Evolutionary conservation across 2,329 filamentous ascomycete species (phyloP).

Genomic region (Coniochaeta sp.): DNA sequence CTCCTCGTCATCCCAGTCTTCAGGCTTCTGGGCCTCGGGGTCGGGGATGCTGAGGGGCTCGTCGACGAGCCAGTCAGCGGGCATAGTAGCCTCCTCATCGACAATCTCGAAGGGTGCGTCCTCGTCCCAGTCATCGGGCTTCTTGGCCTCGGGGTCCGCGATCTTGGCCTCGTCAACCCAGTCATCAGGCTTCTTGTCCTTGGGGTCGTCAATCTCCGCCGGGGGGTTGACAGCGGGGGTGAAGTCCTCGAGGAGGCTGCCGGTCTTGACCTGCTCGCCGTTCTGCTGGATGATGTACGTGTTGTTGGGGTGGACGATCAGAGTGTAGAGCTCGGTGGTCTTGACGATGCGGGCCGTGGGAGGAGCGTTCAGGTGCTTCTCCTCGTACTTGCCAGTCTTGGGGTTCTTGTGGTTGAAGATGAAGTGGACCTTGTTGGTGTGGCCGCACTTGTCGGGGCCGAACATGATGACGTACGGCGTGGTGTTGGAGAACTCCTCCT

Average conservation of each 20-base stretch:
- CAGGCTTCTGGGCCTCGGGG: slow-evolving; percentile 93
- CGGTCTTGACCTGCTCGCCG: slow-evolving; percentile 79
- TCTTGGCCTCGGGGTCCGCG: slow-evolving; percentile 82
- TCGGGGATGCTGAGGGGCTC: slow-evolving; percentile 79
- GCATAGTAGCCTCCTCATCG: slow-evolving; percentile 84
- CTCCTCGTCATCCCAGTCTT: slow-evolving; percentile 99
- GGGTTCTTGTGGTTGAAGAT: slow-evolving; percentile 99
- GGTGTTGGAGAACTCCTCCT: slow-evolving; percentile 95
- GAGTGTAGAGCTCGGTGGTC: slow-evolving; percentile 89
- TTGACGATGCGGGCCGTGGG: slow-evolving; percentile 85
- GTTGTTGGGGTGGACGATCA: slow-evolving; percentile 95
- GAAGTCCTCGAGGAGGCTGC: slow-evolving; percentile 92
- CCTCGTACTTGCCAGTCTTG: slow-evolving; percentile 98
- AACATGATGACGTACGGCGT: slow-evolving; percentile 99
- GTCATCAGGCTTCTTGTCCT: slow-evolving; percentile 88
- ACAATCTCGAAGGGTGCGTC: slow-evolving; percentile 94
- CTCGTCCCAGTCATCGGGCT: slow-evolving; percentile 99
- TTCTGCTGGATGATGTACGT: slow-evolving; percentile 90
- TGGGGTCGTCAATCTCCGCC: slow-evolving; percentile 89
- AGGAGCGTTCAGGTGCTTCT: slow-evolving; percentile 90
- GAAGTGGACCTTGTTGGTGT: slow-evolving; percentile 97
- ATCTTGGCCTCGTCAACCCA: slow-evolving; percentile 96
- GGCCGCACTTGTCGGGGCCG: slow-evolving; percentile 97
- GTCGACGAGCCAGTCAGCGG: slow-evolving; percentile 91
- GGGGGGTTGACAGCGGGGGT: slow-evolving; percentile 84